Conservation (phyloP, 305 asterid genomes). For the Withania somnifera region DNA sequence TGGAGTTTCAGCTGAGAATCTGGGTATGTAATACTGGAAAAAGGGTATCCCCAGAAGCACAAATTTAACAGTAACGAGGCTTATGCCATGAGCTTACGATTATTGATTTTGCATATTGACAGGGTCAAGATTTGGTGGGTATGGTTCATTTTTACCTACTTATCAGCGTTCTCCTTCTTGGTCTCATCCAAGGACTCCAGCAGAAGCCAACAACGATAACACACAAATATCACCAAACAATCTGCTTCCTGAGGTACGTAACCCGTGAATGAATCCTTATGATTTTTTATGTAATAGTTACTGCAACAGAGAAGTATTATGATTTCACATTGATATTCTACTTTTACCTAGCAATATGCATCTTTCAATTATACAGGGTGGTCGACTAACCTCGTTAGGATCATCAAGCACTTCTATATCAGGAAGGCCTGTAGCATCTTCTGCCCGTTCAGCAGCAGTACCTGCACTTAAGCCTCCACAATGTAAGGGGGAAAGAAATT, state of each 20-base stretch:
- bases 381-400: slow-evolving; percentile 38
- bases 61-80: neutral
- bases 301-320: slow-evolving; percentile 1
- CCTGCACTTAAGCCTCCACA: slow-evolving; percentile 4
- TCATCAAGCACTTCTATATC: slow-evolving; percentile 47
- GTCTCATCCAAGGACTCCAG: slow-evolving; percentile 56
- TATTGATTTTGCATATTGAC: slow-evolving; percentile 7
- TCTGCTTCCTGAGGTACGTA: slow-evolving; percentile 50
- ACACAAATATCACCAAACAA: slow-evolving; percentile 46
- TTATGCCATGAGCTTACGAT: slow-evolving; percentile 1
- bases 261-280: slow-evolving; percentile 8
- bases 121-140: slow-evolving; percentile 97
- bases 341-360: slow-evolving; percentile 25
- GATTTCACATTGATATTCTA: slow-evolving; percentile 3
- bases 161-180: slow-evolving; percentile 73
- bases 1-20: slow-evolving; percentile 89
- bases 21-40: slow-evolving; percentile 54
- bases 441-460: slow-evolving; percentile 27
- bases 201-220: slow-evolving; percentile 33
- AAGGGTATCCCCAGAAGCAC: neutral
- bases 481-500: slow-evolving; percentile 8
- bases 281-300: neutral
- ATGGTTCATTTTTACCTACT: slow-evolving; percentile 94
- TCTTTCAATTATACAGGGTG: slow-evolving; percentile 47
- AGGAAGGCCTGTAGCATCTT: slow-evolving; percentile 33